phyloP scores from a whole-genome alignment of 495 filamentous ascomycete genomes.

The Aspergillus incahuasiensis region DNA sequence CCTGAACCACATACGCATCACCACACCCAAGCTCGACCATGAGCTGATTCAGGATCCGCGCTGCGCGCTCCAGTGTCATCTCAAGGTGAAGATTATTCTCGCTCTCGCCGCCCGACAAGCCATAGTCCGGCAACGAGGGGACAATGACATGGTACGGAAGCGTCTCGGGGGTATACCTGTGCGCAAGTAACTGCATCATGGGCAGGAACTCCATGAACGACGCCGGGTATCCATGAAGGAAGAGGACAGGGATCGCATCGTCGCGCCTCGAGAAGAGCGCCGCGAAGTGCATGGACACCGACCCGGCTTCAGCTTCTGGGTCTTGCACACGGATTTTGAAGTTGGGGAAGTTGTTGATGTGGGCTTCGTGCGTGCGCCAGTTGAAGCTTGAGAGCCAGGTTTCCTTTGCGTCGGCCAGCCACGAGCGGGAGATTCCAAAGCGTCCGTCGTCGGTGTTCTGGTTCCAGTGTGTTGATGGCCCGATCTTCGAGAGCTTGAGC shows the following conservation, averaged over 20 bases:
- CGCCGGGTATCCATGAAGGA: conserved; percentile 58
- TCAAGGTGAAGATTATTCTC: conserved; percentile 43
- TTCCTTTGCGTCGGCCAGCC: conserved; percentile 35
- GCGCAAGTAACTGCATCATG: conserved; percentile 35
- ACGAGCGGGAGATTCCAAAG: conserved; percentile 53
- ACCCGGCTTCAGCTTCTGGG: not conserved
- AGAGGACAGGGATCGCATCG: conserved; percentile 56
- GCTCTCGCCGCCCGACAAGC: conserved; percentile 49
- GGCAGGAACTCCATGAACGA: conserved; percentile 29
- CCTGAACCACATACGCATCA: conserved; percentile 57
- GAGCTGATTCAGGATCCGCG: conserved; percentile 49
- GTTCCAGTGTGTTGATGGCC: conserved; percentile 48
- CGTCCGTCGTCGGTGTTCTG: conserved; percentile 31
- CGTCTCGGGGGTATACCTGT: conserved; percentile 48
- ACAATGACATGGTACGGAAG: conserved; percentile 63
- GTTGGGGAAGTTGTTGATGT: conserved; percentile 61
- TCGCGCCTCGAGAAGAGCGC: conserved; percentile 55
- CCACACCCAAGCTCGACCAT: conserved; percentile 58
- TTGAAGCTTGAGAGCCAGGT: conserved; percentile 35
- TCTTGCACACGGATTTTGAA: conserved; percentile 50
- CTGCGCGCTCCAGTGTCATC: conserved; percentile 37
- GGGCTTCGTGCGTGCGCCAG: conserved; percentile 29
- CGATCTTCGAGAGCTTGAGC: conserved; percentile 47
- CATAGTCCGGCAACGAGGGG: conserved; percentile 59
- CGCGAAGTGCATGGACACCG: conserved; percentile 53